A percentile compares a stretch with the other conserved stretches of the same genome.
Evolutionary conservation across 257 asterid genomes (phyloP).

Genomic region (Handroanthus guayacan): DNA sequence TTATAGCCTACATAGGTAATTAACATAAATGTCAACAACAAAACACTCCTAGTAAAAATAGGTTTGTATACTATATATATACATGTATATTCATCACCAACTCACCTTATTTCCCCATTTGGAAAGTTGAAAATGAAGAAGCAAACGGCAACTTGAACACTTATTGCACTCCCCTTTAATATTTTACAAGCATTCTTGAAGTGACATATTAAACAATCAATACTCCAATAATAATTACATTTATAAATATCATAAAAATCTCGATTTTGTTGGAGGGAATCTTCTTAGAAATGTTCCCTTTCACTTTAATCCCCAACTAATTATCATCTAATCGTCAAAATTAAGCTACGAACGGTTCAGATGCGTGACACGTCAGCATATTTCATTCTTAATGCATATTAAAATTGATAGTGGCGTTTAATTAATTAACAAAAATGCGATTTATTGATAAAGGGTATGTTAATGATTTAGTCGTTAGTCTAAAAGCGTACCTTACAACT

Average conservation of each 20-base stretch:
- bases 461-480: slow-evolving; percentile 18
- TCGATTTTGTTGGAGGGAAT: slow-evolving; percentile 36
- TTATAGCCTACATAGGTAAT: no score
- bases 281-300: slow-evolving; percentile 31
- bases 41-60: neutral
- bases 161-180: neutral
- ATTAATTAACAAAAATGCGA: slow-evolving; percentile 17
- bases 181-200: slow-evolving; percentile 19
- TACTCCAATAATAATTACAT: neutral
- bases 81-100: slow-evolving; percentile 18
- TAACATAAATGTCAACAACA: neutral
- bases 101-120: slow-evolving; percentile 25
- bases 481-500: slow-evolving; percentile 8
- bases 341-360: neutral
- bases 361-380: slow-evolving; percentile 13
- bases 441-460: neutral
- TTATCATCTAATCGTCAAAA: slow-evolving; percentile 23
- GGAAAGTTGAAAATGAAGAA: slow-evolving; percentile 34
- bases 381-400: neutral
- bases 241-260: neutral
- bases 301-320: slow-evolving; percentile 25
- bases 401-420: slow-evolving; percentile 15
- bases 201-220: neutral
- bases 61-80: neutral
- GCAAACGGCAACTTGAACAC: slow-evolving; percentile 42